Conservation (phyloP, 1,139 yeast species). For the Yamadazyma dendronema region DNA sequence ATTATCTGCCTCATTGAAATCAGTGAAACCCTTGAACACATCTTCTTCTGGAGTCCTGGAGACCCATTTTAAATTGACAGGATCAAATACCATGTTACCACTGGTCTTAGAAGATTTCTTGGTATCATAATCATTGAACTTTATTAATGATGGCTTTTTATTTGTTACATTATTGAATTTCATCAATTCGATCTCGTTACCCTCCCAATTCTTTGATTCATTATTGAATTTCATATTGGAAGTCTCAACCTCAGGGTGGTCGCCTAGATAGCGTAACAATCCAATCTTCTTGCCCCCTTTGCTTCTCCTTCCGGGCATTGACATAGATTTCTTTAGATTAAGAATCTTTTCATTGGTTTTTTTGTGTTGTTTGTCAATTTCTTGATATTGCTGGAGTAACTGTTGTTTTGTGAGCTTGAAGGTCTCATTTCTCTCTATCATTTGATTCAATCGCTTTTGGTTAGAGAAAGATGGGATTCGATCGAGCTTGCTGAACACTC, state of each 20-base stretch:
- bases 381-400: slow-evolving; percentile 17
- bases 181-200: slow-evolving; percentile 58
- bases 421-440: slow-evolving; percentile 16
- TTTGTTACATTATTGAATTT: slow-evolving; percentile 39
- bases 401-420: slow-evolving; percentile 15
- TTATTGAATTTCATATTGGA: slow-evolving; percentile 55
- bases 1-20: slow-evolving; percentile 5
- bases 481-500: slow-evolving; percentile 37
- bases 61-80: slow-evolving; percentile 57
- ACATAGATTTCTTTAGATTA: slow-evolving; percentile 16
- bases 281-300: slow-evolving; percentile 25
- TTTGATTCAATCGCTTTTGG: slow-evolving; percentile 13
- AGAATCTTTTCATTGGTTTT: slow-evolving; percentile 15
- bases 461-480: slow-evolving; percentile 44
- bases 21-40: slow-evolving; percentile 41
- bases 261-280: slow-evolving; percentile 31
- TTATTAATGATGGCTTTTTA: slow-evolving; percentile 35
- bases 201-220: slow-evolving; percentile 59
- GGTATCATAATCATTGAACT: slow-evolving; percentile 27
- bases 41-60: slow-evolving; percentile 38
- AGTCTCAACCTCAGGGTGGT: slow-evolving; percentile 19
- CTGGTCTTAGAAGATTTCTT: slow-evolving; percentile 15
- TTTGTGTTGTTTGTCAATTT: slow-evolving; percentile 17
- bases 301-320: slow-evolving; percentile 10
- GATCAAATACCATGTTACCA: slow-evolving; percentile 62